phyloP scores from a whole-genome alignment of 1,139 yeast species.

The Hyphopichia wangnamkhiaoensis region DNA sequence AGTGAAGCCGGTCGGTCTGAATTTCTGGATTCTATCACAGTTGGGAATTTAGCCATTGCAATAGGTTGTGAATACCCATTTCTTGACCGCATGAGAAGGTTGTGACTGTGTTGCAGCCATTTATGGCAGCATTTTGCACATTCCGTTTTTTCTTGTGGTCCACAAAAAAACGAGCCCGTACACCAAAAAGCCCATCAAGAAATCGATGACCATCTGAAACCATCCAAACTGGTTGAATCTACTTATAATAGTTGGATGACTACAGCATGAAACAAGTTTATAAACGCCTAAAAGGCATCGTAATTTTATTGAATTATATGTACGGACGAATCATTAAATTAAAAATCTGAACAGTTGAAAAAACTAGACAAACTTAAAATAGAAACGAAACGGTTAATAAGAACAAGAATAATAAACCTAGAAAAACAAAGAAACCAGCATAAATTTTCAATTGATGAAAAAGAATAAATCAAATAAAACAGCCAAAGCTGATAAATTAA shows the following conservation, averaged over 20 bases:
- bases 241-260: too few relatives aligned
- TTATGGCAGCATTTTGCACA: not conserved
- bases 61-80: too few relatives aligned
- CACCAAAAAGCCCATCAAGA: too few relatives aligned
- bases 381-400: slow-evolving; percentile 6
- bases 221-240: too few relatives aligned
- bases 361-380: slow-evolving; percentile 5
- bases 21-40: too few relatives aligned
- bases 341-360: not conserved
- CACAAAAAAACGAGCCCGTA: too few relatives aligned
- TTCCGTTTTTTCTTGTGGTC: too few relatives aligned
- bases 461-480: not conserved
- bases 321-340: slow-evolving; percentile 7
- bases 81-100: too few relatives aligned
- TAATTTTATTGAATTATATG: slow-evolving; percentile 4
- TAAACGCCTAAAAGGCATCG: slow-evolving; percentile 3
- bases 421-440: slow-evolving; percentile 1
- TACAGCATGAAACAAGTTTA: not conserved
- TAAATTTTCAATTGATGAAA: not conserved
- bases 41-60: too few relatives aligned
- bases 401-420: slow-evolving; percentile 7
- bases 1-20: too few relatives aligned
- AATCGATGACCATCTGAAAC: too few relatives aligned
- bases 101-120: not conserved
- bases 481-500: not conserved